Conservation (phyloP, 2,329 filamentous ascomycete genomes). For the Huntiella savannae region DNA sequence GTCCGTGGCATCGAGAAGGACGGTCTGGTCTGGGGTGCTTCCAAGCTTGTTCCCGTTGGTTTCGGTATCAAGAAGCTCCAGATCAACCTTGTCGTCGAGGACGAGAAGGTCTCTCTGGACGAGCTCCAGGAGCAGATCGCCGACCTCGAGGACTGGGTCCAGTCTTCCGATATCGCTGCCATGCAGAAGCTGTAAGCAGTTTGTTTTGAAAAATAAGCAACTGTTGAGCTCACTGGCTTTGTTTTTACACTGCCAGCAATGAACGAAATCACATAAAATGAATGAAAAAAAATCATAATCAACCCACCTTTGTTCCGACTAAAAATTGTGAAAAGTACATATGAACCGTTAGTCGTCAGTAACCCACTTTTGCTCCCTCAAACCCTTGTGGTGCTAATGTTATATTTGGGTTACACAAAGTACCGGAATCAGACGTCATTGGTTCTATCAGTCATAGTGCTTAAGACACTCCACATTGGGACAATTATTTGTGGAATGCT, state of each 20-base stretch:
- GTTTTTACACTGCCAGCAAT: slow-evolving; percentile 1
- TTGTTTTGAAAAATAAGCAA: background rate
- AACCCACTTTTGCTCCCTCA: no score
- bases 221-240: no score
- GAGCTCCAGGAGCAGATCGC: slow-evolving; percentile 73
- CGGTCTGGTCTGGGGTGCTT: slow-evolving; percentile 88
- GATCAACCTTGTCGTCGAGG: slow-evolving; percentile 94
- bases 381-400: no score
- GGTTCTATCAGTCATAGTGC: no score
- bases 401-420: no score
- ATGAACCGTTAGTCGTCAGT: background rate
- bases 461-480: no score
- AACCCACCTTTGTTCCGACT: background rate
- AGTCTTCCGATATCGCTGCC: slow-evolving; percentile 77
- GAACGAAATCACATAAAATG: slow-evolving; percentile 10
- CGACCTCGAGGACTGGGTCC: slow-evolving; percentile 83
- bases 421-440: no score
- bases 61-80: slow-evolving; percentile 99
- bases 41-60: slow-evolving; percentile 74
- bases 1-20: slow-evolving; percentile 79
- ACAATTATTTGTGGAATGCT: no score
- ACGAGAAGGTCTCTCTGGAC: slow-evolving; percentile 47
- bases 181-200: slow-evolving; percentile 74
- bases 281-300: slow-evolving; percentile 7
- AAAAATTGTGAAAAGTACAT: background rate